Evolutionary conservation across 2,329 filamentous ascomycete genomes (phyloP).

Genomic region (Chaetomiaceae sp.): DNA sequence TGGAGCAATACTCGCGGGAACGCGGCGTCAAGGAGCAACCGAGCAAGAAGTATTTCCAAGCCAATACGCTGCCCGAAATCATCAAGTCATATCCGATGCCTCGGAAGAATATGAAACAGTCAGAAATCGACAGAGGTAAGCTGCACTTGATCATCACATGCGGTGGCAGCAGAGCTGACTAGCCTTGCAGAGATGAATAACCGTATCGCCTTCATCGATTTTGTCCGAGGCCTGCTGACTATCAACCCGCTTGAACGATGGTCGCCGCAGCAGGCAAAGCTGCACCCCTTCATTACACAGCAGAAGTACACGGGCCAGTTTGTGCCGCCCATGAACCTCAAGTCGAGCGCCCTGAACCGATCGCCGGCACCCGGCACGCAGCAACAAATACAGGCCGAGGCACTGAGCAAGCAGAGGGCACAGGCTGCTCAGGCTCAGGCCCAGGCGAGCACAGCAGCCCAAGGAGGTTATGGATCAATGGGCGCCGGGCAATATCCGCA

Average conservation of each 20-base stretch:
- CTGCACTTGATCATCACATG: conserved; percentile 9
- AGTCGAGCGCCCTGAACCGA: conserved; percentile 76
- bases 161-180: conserved; percentile 19
- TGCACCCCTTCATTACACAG: conserved; percentile 98
- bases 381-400: conserved; percentile 92
- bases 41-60: conserved; percentile 99
- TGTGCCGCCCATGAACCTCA: conserved; percentile 94
- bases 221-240: conserved; percentile 85
- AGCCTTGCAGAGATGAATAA: conserved; percentile 85
- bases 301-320: conserved; percentile 96
- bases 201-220: conserved; percentile 94
- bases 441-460: conserved; percentile 64
- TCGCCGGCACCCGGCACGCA: conserved; percentile 90
- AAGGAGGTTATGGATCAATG: conserved; percentile 59
- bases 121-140: conserved; percentile 90
- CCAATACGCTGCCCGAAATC: conserved; percentile 89
- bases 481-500: conserved; percentile 48
- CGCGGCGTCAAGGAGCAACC: conserved; percentile 96
- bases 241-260: conserved; percentile 95
- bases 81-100: conserved; percentile 98
- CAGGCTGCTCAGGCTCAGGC: conserved; percentile 61
- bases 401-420: conserved; percentile 85
- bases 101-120: conserved; percentile 98
- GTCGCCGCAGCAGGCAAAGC: conserved; percentile 95
- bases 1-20: conserved; percentile 96